Evolutionary conservation across 495 filamentous ascomycete species (phyloP), one percentile per base, ranked within the genome.

Genomic region (Penicillium cinerascens): DNA sequence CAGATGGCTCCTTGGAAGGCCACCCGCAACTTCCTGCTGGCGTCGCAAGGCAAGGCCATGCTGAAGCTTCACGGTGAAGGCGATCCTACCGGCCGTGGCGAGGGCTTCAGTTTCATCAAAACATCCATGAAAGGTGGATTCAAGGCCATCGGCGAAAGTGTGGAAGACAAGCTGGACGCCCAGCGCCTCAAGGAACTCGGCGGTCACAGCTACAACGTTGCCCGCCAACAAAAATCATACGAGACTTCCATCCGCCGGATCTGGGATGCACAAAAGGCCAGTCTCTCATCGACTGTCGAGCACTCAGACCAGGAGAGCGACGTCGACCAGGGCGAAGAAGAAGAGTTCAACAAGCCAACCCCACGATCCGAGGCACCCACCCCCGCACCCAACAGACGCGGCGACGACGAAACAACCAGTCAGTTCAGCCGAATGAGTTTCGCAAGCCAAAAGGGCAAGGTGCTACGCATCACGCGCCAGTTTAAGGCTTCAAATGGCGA

Each of bases 61-160:
- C 80, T 99, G 41, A 83, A 88, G 51, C 82, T 99, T 9, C 89
- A 97, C 59, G 93, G 93, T 16, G 86, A 92, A 55, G 93, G 95
- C 26, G 93, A 99, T 64, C 93, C 93, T n/a, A 93, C 91, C 7
- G 89, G 91, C 10, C 87, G 89, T 57, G 93, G 93, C 2, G 85
- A 95, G 49, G 93, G 89, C 2, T 92, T 97, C 74, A 96, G 87
- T 65, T 96, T 97, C 66, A 87, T 99, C 58, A 88, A 91, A 60
- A 96, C 90, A 0, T 95, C 89, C 11, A 99, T 99, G 93, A 99
- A 99, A 68, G 93, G 93, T 42, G 93, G 93, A 2, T 99, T 93
- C 72, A 89, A 95, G 59, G 87, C 91, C 26, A 78, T 90, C 51
- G 88, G 92, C 9, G 90, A 96, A 60, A 92, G 90, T 58, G 87